A percentile compares a stretch with the other conserved stretches of the same genome.
These are phyloP conservation scores for Amanita inopinata DNA, from an alignment of 768 basidiomycete species.

Conservation along the genomic window DNA sequence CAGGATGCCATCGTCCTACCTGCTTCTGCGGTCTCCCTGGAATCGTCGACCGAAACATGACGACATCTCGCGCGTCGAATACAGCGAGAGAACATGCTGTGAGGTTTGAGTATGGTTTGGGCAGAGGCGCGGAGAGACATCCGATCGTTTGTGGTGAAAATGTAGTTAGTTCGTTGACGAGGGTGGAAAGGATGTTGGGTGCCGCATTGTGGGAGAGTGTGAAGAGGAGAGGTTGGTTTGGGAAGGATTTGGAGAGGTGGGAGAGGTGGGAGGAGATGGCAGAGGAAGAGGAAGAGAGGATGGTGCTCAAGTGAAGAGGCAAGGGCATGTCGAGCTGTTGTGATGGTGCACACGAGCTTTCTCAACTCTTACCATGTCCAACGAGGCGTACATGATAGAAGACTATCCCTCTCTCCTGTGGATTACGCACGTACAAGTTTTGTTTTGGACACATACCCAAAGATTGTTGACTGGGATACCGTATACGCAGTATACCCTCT, in stretches of 20 bases:
- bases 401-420: not conserved
- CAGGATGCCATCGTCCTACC: constrained; percentile 67
- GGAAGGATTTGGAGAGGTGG: constrained; percentile 20
- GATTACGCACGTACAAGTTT: not conserved
- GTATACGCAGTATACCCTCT: constrained; percentile 19
- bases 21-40: constrained; percentile 47
- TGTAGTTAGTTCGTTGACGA: constrained; percentile 29
- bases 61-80: constrained; percentile 32
- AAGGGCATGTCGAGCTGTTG: too few species aligned
- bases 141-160: constrained; percentile 40
- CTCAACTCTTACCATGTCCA: too few species aligned
- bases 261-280: constrained; percentile 26
- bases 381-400: too few species aligned
- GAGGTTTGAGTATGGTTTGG: constrained; percentile 15
- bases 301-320: constrained; percentile 30
- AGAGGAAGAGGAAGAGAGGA: constrained; percentile 28
- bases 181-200: constrained; percentile 26
- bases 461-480: too few species aligned
- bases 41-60: constrained; percentile 54
- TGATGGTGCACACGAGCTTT: too few species aligned
- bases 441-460: not conserved
- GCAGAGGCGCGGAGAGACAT: constrained; percentile 49
- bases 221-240: constrained; percentile 36
- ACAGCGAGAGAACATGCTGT: constrained; percentile 50
- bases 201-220: constrained; percentile 36